phyloP scores from a whole-genome alignment of 352 stramenopile species.

The Pythium chondricola region DNA sequence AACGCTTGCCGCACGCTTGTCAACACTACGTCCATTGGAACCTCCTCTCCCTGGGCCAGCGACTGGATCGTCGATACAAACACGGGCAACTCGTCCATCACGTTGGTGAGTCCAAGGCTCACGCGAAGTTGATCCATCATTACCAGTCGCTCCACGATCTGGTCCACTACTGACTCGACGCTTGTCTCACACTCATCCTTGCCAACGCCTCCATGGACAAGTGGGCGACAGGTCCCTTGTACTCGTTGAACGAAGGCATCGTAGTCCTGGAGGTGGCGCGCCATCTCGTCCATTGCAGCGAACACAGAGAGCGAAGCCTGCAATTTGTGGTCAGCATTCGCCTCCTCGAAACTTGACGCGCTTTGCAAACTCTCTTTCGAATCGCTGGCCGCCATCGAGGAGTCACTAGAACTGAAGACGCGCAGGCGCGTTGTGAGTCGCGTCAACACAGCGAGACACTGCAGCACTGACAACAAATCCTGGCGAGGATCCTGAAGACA shows the following conservation, averaged over 20 bases:
- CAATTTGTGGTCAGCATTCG: constrained; percentile 12
- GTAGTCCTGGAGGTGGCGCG: constrained; percentile 57
- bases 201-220: background rate
- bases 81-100: constrained; percentile 25
- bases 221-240: background rate
- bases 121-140: constrained; percentile 24
- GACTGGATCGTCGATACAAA: constrained; percentile 19
- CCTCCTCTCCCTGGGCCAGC: constrained; percentile 10
- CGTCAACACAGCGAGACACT: constrained; percentile 48
- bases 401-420: constrained; percentile 18
- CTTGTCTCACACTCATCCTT: constrained; percentile 8
- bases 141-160: constrained; percentile 31
- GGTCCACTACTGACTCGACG: constrained; percentile 27
- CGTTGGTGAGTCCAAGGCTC: constrained; percentile 26
- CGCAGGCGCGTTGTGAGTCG: constrained; percentile 22
- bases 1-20: constrained; percentile 1
- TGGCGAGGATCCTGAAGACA: constrained; percentile 39
- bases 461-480: constrained; percentile 42
- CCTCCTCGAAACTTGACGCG: constrained; percentile 5
- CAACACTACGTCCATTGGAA: constrained; percentile 3
- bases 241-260: constrained; percentile 41
- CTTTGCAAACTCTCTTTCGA: constrained; percentile 18
- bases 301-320: constrained; percentile 31
- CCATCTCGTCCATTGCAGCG: constrained; percentile 41
- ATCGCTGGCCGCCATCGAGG: constrained; percentile 9